Conservation (phyloP, 352 stramenopile genomes). For the Phytophthora cryptogea region DNA sequence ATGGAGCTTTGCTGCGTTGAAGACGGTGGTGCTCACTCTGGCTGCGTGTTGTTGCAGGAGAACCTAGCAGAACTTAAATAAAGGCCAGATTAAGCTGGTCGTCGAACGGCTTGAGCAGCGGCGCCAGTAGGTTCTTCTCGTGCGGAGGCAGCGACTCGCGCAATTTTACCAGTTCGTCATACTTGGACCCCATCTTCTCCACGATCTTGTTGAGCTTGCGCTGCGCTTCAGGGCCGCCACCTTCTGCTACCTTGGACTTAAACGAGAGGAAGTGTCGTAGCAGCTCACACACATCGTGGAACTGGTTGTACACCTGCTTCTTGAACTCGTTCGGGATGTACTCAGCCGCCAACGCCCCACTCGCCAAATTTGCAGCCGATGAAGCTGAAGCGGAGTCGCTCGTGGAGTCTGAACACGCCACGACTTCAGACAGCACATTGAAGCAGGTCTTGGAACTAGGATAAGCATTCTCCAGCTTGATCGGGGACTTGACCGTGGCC, state of each 20-base stretch:
- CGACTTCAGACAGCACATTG: conserved; percentile 64
- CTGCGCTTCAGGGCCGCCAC: conserved; percentile 55
- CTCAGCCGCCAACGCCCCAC: conserved; percentile 62
- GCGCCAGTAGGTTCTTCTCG: conserved; percentile 82
- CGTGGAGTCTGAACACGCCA: conserved; percentile 63
- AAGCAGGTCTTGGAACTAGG: conserved; percentile 53
- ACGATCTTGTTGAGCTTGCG: conserved; percentile 85
- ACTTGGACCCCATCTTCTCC: conserved; percentile 89
- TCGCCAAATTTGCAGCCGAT: conserved; percentile 51
- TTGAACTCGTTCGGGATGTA: conserved; percentile 88
- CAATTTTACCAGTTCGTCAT: conserved; percentile 85
- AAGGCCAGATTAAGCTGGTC: conserved; percentile 89
- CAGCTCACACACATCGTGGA: conserved; percentile 84
- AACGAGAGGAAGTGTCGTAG: conserved; percentile 87
- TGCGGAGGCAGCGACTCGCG: conserved; percentile 78
- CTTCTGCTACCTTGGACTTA: conserved; percentile 67
- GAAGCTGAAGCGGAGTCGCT: conserved; percentile 60
- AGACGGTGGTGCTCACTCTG: neutral
- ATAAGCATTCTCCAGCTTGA: conserved; percentile 66
- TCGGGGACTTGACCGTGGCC: conserved; percentile 37
- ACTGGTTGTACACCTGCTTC: conserved; percentile 86
- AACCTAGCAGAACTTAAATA: conserved; percentile 54
- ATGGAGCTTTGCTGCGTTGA: neutral
- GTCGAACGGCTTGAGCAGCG: conserved; percentile 84
- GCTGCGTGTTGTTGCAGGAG: neutral